Conservation (phyloP, 2,329 filamentous ascomycete genomes). For the Botrytis medusae region DNA sequence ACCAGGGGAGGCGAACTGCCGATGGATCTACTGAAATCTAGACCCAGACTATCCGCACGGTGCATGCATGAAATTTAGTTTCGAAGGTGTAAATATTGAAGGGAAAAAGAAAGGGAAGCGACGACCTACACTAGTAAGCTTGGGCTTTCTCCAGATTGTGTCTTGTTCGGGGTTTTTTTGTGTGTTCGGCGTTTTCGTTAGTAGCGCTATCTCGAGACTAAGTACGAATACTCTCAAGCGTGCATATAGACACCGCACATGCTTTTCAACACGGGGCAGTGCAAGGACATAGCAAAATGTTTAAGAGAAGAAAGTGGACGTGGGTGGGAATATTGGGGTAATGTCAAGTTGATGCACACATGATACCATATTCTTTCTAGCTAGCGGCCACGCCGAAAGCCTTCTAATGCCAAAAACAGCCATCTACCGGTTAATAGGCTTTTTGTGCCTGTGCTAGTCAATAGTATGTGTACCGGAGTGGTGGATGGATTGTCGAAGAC, state of each 20-base stretch:
- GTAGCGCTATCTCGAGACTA: neutral
- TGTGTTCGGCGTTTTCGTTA: neutral
- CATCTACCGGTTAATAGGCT: neutral
- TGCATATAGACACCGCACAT: neutral
- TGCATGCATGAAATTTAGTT: neutral
- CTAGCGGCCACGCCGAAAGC: neutral
- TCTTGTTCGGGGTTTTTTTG: too few relatives aligned
- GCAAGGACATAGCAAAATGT: neutral
- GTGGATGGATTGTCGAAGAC: neutral
- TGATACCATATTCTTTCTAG: neutral
- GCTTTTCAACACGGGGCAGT: neutral
- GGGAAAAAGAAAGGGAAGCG: neutral
- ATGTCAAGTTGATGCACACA: neutral
- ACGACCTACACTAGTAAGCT: neutral
- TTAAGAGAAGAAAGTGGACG: neutral
- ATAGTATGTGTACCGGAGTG: neutral
- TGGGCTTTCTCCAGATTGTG: neutral
- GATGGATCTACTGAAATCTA: neutral
- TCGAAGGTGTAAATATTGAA: neutral
- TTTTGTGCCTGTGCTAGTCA: neutral
- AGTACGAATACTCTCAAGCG: neutral
- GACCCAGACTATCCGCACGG: neutral
- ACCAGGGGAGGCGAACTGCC: neutral
- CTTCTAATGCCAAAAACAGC: conserved; percentile 7
- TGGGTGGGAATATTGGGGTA: neutral